Base-by-base conservation (phyloP, 1,284 basidiomycete genomes). In the Cutaneotrichosporon curvatum region DNA sequence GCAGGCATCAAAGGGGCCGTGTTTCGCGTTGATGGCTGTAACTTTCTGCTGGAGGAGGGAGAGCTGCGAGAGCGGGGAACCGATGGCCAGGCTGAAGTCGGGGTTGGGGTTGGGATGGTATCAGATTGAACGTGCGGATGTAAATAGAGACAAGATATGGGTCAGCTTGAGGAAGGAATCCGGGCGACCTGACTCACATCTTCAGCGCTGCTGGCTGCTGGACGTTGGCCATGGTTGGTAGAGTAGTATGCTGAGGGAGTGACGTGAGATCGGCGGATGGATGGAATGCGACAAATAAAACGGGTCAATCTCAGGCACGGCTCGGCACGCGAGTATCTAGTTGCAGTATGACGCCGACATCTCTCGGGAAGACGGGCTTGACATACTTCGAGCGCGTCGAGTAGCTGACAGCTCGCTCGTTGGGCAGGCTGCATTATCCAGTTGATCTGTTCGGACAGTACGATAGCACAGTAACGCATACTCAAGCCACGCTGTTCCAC, bases 1-100 rank as follows among this genome's bases (percentile, higher is more conserved):
- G 16, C 86, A 81, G 31, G 90, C 79, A 60, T 90, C 84, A 65
- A 98, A 98, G 59, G 88, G 89, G 46, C 92, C 92, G 71, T 97
- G 87, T 69, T 96, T 97, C 48, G 80, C 76, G 73, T 98, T 82
- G 61, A 97, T 92, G 18, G 81, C 76, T 43, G 81, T 81, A 55
- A 95, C 79, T 75, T 95, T 97, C 45, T 79, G 67, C 58, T 88
- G 83, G 15, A 95, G 74, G 14, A 82, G 79, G 34, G 73, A 70
- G 57, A 96, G 80, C 0, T 80, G 79, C 12, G 89, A 89, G n/a
- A 78, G 74, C 12, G 86, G 82, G 31, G 91, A 82, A 2, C 92
- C 94, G 35, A 95, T 82, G 7, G 87, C 83, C 45, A 97, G 77
- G 57, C 90, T 92, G 50, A 47, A 28, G 25, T 28, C 25, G 25